Percentiles rank a stretch among this genome's conserved stretches.
Evolutionary conservation across 164 flowering plant genomes (phyloP).

Genomic region (Vitis cinerea): DNA sequence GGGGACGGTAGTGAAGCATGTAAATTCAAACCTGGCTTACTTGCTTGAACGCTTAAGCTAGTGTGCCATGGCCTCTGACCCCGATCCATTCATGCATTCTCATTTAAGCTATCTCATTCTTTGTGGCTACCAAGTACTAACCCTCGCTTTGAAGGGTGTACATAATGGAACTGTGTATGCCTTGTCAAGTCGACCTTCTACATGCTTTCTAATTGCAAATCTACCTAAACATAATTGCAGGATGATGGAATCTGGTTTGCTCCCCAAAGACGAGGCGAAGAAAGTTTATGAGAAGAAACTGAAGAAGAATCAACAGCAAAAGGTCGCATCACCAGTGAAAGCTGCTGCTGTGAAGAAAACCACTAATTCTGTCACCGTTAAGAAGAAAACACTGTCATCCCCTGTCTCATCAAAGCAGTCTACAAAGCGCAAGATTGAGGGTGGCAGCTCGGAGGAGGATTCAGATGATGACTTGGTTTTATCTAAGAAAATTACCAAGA

Average conservation of each 20-base stretch:
- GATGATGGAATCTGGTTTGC: slow-evolving; percentile 93
- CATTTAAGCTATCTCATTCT: too few species aligned
- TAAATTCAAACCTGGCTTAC: too few species aligned
- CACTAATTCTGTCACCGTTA: slow-evolving; percentile 35
- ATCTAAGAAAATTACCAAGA: slow-evolving; percentile 28
- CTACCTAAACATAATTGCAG: slow-evolving; percentile 30
- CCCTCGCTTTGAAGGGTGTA: too few species aligned
- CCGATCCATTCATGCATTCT: too few species aligned
- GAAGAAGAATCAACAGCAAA: slow-evolving; percentile 44
- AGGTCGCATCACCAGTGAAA: slow-evolving; percentile 55
- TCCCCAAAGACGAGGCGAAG: slow-evolving; percentile 58
- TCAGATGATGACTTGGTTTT: slow-evolving; percentile 47
- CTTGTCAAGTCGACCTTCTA: too few species aligned
- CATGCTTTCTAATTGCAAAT: too few species aligned
- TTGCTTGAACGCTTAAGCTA: too few species aligned
- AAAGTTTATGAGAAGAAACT: slow-evolving; percentile 64
- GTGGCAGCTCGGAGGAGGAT: slow-evolving; percentile 34
- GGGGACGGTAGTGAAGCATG: too few species aligned
- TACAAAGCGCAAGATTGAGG: slow-evolving; percentile 46
- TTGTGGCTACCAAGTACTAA: too few species aligned
- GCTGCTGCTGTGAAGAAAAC: slow-evolving; percentile 33
- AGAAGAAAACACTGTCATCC: slow-evolving; percentile 25
- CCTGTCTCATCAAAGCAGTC: slow-evolving; percentile 29
- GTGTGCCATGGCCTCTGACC: too few species aligned
- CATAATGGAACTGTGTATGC: too few species aligned